A percentile compares a stretch with the other conserved stretches of the same genome.
phyloP scores from a whole-genome alignment of 73 alveolate species.

The Paramecium caudatum region DNA sequence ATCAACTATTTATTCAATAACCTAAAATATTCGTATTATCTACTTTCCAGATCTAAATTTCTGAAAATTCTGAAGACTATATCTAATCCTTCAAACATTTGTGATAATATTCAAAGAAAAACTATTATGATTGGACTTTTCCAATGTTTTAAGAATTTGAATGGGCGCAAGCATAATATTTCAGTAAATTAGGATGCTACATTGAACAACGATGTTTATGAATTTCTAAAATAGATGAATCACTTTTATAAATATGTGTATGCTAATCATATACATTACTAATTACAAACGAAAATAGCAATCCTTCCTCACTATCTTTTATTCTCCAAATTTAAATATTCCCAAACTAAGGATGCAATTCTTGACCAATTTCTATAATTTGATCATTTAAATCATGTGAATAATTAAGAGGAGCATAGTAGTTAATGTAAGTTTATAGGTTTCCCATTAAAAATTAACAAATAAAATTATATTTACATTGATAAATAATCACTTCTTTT shows the following conservation, averaged over 20 bases:
- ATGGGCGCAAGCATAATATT: constrained; percentile 5
- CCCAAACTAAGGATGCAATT: neutral
- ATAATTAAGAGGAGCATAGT: neutral
- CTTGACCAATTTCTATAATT: neutral
- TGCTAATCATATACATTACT: no score
- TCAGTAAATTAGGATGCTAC: neutral
- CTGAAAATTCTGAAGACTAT: neutral
- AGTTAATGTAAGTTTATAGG: constrained; percentile 1
- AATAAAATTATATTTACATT: constrained; percentile 48
- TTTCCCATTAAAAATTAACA: constrained; percentile 41
- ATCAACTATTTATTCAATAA: constrained; percentile 12
- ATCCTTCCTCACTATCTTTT: neutral
- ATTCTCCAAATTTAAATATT: neutral
- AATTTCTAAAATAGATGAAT: neutral
- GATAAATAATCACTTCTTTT: constrained; percentile 36
- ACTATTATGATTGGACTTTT: neutral
- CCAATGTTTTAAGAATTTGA: neutral
- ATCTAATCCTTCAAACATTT: neutral
- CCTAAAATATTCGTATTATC: neutral
- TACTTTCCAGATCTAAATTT: constrained; percentile 8
- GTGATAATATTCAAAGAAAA: neutral
- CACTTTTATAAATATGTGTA: neutral
- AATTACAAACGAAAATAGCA: constrained; percentile 1
- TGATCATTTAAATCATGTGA: neutral
- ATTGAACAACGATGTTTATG: constrained; percentile 12